Evolutionary conservation across 441 rosid genomes (phyloP).

Genomic region (Raphanus hybrid): DNA sequence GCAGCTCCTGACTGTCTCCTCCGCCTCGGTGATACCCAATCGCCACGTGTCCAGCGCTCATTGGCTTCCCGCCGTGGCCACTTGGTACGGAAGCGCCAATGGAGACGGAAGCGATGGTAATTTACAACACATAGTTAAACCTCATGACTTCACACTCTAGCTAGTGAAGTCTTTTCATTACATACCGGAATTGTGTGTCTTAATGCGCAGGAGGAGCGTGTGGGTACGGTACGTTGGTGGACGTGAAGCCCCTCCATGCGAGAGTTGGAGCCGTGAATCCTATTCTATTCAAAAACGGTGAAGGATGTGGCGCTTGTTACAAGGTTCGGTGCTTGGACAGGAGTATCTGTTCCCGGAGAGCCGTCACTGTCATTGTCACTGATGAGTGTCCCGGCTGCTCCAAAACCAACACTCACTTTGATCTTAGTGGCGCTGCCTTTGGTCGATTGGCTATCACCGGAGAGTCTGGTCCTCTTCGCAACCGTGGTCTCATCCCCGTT

Average conservation of each 20-base stretch:
- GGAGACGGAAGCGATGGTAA: conserved; percentile 98
- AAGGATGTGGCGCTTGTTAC: conserved; percentile 93
- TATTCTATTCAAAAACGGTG: conserved; percentile 81
- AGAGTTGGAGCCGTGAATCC: conserved; percentile 96
- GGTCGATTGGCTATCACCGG: conserved; percentile 90
- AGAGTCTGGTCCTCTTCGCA: conserved; percentile 67
- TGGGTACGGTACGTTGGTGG: conserved; percentile 89
- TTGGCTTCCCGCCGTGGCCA: conserved; percentile 91
- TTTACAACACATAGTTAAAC: neutral
- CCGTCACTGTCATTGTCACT: conserved; percentile 83
- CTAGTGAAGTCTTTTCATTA: neutral
- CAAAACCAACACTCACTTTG: conserved; percentile 77
- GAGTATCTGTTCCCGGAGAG: conserved; percentile 80
- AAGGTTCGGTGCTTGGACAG: conserved; percentile 79
- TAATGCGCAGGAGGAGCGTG: conserved; percentile 84
- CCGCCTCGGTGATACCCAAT: neutral
- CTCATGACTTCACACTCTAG: neutral
- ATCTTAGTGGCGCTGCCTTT: conserved; percentile 93
- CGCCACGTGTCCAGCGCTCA: conserved; percentile 49
- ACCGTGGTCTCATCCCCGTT: conserved; percentile 85
- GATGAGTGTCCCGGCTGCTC: conserved; percentile 95
- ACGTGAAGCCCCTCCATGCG: conserved; percentile 83
- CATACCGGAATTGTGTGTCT: neutral
- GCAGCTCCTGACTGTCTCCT: conserved; percentile 20
- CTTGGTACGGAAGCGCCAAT: conserved; percentile 94